These are phyloP conservation scores for Cyclostephanos invisitatus DNA, from an alignment of 108 stramenopile species.

Conservation along the genomic window DNA sequence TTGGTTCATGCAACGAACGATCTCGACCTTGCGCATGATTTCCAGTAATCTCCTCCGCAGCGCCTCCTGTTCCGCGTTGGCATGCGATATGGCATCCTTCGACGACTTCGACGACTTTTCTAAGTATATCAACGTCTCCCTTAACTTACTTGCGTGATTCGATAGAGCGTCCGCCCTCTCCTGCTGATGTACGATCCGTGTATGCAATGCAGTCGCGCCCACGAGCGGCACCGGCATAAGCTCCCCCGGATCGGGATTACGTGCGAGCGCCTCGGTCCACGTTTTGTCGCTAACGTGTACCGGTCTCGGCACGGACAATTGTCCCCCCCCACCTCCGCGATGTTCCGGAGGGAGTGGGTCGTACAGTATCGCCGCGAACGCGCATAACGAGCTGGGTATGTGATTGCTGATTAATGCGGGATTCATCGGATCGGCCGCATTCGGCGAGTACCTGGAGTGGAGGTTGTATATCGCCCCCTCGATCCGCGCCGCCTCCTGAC, in stretches of 20 bases:
- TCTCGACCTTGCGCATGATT: slow-evolving; percentile 74
- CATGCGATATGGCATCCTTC: slow-evolving; percentile 26
- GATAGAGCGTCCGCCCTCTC: slow-evolving; percentile 50
- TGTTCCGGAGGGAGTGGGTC: slow-evolving; percentile 69
- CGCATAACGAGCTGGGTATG: slow-evolving; percentile 34
- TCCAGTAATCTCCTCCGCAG: slow-evolving; percentile 59
- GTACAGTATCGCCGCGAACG: slow-evolving; percentile 74
- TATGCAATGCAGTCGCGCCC: slow-evolving; percentile 67
- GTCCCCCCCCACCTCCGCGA: slow-evolving; percentile 35
- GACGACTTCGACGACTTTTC: slow-evolving; percentile 4
- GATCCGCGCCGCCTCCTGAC: slow-evolving; percentile 73
- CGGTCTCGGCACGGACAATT: slow-evolving; percentile 56
- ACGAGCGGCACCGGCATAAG: slow-evolving; percentile 66
- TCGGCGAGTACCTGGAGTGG: slow-evolving; percentile 53
- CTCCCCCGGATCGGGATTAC: slow-evolving; percentile 75
- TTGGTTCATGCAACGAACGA: slow-evolving; percentile 71
- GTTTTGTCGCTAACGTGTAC: slow-evolving; percentile 59
- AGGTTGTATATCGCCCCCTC: slow-evolving; percentile 54
- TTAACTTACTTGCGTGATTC: slow-evolving; percentile 37
- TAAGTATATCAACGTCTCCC: slow-evolving; percentile 22
- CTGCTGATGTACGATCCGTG: slow-evolving; percentile 64
- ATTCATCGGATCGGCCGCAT: slow-evolving; percentile 29
- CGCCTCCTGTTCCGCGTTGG: slow-evolving; percentile 40
- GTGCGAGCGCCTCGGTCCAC: slow-evolving; percentile 80
- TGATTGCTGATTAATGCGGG: slow-evolving; percentile 14